phyloP scores from a whole-genome alignment of 768 basidiomycete species.

The Tulasnella sp. region DNA sequence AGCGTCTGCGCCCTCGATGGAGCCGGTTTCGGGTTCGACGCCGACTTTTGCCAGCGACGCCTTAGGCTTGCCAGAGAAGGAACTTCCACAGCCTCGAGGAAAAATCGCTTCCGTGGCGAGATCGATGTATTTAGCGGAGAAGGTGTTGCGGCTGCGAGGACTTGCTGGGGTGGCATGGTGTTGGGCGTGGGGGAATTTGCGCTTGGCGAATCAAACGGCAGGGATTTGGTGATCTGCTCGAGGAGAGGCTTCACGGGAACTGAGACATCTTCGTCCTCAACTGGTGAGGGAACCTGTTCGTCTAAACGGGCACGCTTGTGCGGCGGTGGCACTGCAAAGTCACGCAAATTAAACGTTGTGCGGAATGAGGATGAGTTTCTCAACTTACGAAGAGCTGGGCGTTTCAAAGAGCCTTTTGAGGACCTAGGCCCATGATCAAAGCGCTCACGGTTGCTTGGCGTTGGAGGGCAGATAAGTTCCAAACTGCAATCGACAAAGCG shows the following conservation, averaged over 20 bases:
- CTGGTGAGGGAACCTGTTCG: no score
- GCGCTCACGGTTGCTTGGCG: background rate
- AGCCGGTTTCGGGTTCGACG: background rate
- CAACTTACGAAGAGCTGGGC: conserved; percentile 4
- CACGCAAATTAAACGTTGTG: background rate
- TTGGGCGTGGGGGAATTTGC: background rate
- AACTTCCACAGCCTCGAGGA: conserved; percentile 9
- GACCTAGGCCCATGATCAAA: background rate
- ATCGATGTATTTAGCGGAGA: background rate
- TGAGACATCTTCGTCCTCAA: background rate
- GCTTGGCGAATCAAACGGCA: background rate
- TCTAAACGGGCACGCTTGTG: background rate
- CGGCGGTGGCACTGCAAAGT: background rate
- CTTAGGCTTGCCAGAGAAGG: background rate
- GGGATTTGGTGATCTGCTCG: background rate
- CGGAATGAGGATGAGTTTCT: background rate
- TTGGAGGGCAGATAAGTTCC: conserved; percentile 14
- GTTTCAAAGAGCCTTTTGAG: background rate
- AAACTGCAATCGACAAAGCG: conserved; percentile 18
- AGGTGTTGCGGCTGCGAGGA: background rate
- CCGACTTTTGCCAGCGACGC: background rate
- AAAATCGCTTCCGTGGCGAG: background rate
- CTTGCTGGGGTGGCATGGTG: background rate
- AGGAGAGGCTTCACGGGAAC: background rate
- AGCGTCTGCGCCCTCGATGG: background rate